phyloP scores from a whole-genome alignment of 129 eudicot genomes.

The Centrapalus pauciflorus region DNA sequence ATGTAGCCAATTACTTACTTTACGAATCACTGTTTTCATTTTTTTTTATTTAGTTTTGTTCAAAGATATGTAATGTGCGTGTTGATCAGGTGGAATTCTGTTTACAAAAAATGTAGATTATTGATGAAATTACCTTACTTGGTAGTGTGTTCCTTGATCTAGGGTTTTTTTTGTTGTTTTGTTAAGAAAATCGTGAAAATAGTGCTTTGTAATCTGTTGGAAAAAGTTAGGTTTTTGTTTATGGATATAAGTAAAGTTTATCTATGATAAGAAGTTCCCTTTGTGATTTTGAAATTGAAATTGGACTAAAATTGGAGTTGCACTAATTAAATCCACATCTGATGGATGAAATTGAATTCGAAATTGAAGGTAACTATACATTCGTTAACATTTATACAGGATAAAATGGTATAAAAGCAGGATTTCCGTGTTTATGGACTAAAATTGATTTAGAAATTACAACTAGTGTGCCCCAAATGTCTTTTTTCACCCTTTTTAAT shows the following conservation, averaged over 20 bases:
- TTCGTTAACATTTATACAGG: not conserved
- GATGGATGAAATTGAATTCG: not conserved
- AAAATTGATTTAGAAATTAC: slow-evolving; percentile 5
- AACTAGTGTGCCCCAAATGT: not conserved
- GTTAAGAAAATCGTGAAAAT: not conserved
- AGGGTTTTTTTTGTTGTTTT: slow-evolving; percentile 8
- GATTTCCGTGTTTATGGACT: not conserved
- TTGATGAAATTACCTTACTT: slow-evolving; percentile 1
- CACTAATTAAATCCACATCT: not conserved
- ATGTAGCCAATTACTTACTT: not conserved
- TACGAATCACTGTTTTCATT: not conserved
- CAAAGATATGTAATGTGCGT: not conserved
- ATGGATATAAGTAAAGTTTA: slow-evolving; percentile 8
- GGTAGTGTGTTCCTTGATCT: slow-evolving; percentile 18
- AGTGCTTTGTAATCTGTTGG: not conserved
- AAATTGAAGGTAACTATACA: slow-evolving; percentile 1
- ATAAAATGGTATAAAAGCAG: no score
- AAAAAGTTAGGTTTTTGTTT: slow-evolving; percentile 15
- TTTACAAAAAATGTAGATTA: not conserved
- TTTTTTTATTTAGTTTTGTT: not conserved
- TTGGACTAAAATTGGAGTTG: not conserved
- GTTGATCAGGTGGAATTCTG: not conserved
- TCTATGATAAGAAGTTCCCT: slow-evolving; percentile 2
- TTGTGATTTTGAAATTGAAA: not conserved
- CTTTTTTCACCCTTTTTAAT: not conserved